Base-by-base conservation (phyloP, 768 basidiomycete genomes). In the Mycena metata region DNA sequence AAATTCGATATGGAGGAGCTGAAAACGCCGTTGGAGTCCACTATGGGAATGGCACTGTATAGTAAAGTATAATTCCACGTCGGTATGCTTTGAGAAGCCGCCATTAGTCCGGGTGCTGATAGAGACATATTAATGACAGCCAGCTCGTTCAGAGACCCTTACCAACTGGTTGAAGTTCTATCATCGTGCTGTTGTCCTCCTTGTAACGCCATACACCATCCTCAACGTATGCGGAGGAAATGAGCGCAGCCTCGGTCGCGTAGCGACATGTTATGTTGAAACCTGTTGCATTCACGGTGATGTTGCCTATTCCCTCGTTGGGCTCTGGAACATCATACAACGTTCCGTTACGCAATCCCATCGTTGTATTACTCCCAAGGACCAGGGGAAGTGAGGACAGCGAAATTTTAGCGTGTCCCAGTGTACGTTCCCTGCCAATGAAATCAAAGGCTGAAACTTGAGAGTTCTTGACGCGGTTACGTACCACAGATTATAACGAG, bases 291-390 rank as follows among this genome's bases (percentile, higher is more conserved):
- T 51, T 51, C 26, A 51, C 50, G 15, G 50, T 33, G 26, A 51
- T 51, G 33, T 51, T 51, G 26, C 50, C 50, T 17, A 51, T 51
- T 16, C 50, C 21, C 26, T 51, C 50, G 50, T 51, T 51, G 26
- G 50, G 50, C 50, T 51, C 50, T 51, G 50, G 50, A 51, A 51
- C 50, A 51, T 51, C 30, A 30, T 51, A 51, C 26, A 51, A 51
- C 24, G 50, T 51, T 35, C 50, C 50, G 19, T 35, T 30, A 51
- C 33, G 26, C 50, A 51, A 30, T 24, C 50, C 50, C 50, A 33
- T 16, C 6, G 30, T 26, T 16, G 50, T 51, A 51, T 51, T 51
- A 16, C 50, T 51, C 50, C 50, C 50, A 51, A 51, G 50, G 30
- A 51, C 21, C 17, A 30, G 33, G 50, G 50, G 50, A 35, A 51